Evolutionary conservation across 1,284 basidiomycete species (phyloP).

Genomic region (Gomphus bonarii): DNA sequence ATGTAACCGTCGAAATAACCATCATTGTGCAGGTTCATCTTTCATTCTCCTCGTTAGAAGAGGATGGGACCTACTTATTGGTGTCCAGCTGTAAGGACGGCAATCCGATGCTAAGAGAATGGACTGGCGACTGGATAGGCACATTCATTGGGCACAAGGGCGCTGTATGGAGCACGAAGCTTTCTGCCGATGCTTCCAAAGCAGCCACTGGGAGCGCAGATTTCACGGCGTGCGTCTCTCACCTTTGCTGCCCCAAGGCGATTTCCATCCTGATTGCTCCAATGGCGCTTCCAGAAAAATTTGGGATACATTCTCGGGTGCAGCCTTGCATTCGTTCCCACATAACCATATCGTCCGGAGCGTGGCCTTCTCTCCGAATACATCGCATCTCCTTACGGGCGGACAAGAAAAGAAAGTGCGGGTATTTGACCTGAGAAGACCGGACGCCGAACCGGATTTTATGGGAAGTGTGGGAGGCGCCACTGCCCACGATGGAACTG

Average conservation of each 20-base stretch:
- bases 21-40: conserved; percentile 46
- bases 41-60: conserved; percentile 77
- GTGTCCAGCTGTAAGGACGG: conserved; percentile 96
- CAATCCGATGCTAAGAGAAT: conserved; percentile 91
- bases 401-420: conserved; percentile 97
- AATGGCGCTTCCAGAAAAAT: conserved; percentile 63
- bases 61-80: conserved; percentile 78
- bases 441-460: conserved; percentile 80
- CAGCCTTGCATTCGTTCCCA: conserved; percentile 82
- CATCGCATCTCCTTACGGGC: conserved; percentile 73
- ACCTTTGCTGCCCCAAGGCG: conserved; percentile 9
- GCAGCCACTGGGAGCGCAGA: conserved; percentile 95
- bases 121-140: conserved; percentile 98
- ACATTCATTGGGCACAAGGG: conserved; percentile 99
- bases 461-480: conserved; percentile 46
- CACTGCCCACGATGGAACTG: conserved; percentile 75
- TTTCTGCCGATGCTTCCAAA: conserved; percentile 76
- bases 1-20: neutral
- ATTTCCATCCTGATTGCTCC: conserved; percentile 8
- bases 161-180: conserved; percentile 95
- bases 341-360: conserved; percentile 98
- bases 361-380: conserved; percentile 71
- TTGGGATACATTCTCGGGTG: conserved; percentile 93
- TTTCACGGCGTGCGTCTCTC: conserved; percentile 79
- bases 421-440: conserved; percentile 81